Evolutionary conservation across 306 rosid genomes (phyloP).

Genomic region (Dalbergia cultrata): DNA sequence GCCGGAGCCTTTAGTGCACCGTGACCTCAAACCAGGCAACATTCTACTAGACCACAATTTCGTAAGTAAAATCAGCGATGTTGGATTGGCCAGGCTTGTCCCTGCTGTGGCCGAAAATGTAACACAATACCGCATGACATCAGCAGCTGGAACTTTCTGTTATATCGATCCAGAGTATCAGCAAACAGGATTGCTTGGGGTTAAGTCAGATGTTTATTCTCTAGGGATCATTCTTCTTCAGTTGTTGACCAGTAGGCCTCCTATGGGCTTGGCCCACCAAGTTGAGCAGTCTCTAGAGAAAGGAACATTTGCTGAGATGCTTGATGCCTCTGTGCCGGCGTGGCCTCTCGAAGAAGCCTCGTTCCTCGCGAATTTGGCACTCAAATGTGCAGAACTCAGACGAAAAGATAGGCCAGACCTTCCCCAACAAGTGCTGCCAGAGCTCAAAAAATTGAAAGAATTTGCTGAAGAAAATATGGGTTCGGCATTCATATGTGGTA

Average conservation of each 20-base stretch:
- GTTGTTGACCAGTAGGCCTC: constrained; percentile 70
- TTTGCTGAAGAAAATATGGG: constrained; percentile 62
- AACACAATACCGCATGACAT: constrained; percentile 80
- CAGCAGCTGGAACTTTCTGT: constrained; percentile 95
- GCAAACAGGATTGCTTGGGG: constrained; percentile 94
- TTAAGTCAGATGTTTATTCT: constrained; percentile 92
- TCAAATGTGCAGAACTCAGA: constrained; percentile 82
- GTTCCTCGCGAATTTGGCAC: constrained; percentile 64
- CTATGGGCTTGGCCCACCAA: constrained; percentile 84
- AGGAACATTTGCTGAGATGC: constrained; percentile 55
- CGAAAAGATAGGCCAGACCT: constrained; percentile 97
- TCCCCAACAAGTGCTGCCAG: constrained; percentile 58
- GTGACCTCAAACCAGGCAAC: constrained; percentile 94
- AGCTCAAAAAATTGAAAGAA: constrained; percentile 68
- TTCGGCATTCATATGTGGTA: constrained; percentile 5
- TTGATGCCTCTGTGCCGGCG: constrained; percentile 73
- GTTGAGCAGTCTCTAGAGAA: constrained; percentile 62
- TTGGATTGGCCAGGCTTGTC: constrained; percentile 89
- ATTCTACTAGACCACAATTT: constrained; percentile 80
- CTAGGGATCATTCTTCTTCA: constrained; percentile 85
- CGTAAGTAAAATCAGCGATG: constrained; percentile 86
- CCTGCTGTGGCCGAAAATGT: constrained; percentile 84
- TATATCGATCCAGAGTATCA: constrained; percentile 99
- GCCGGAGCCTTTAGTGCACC: constrained; percentile 96
- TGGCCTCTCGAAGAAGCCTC: constrained; percentile 79